A percentile compares a stretch with the other conserved stretches of the same genome.
These are phyloP conservation scores for Vitis riparia DNA, from an alignment of 164 flowering plant species.

Conservation along the genomic window DNA sequence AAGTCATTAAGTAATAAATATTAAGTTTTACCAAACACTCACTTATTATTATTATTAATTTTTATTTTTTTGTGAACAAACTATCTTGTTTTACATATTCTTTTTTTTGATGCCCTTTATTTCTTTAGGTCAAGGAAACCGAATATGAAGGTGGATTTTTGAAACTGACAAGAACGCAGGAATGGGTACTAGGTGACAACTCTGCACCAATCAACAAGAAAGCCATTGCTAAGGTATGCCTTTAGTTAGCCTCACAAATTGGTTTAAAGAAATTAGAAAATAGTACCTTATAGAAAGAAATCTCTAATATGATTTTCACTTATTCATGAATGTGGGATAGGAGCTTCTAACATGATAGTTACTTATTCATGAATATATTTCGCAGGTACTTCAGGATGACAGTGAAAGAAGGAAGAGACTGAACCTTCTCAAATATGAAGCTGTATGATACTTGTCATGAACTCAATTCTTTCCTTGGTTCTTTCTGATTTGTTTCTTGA, in stretches of 20 bases:
- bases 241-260: background rate
- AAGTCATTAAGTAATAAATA: no score
- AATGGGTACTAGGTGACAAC: conserved; percentile 65
- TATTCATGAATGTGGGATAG: background rate
- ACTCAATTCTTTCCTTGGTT: conserved; percentile 4
- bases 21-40: no score
- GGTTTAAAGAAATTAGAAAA: background rate
- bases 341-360: no score
- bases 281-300: no score
- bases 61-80: background rate
- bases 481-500: background rate
- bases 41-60: background rate
- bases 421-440: conserved; percentile 78
- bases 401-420: conserved; percentile 72
- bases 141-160: conserved; percentile 63
- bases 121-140: conserved; percentile 32
- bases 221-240: conserved; percentile 47
- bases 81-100: background rate
- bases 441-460: conserved; percentile 52
- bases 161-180: conserved; percentile 64
- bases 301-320: background rate
- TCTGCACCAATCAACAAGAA: conserved; percentile 72
- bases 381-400: conserved; percentile 68
- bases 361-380: background rate
- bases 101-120: background rate